These are phyloP conservation scores for Juglanconis sp. DNA, from an alignment of 2,329 filamentous ascomycete genomes.

Conservation along the genomic window DNA sequence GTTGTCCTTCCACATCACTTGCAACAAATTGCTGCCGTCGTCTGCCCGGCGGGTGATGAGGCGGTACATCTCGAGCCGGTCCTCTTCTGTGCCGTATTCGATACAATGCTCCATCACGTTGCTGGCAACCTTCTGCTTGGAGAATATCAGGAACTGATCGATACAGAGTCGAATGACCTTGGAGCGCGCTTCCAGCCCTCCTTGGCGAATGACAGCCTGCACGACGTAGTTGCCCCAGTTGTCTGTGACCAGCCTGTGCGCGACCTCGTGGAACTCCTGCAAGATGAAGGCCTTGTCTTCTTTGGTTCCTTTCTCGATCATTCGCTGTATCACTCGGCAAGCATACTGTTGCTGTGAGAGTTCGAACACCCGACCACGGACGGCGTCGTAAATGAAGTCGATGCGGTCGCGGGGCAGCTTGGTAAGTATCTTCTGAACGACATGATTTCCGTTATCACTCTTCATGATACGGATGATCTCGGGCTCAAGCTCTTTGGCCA, in stretches of 20 bases:
- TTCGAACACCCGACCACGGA: conserved; percentile 69
- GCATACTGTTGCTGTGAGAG: conserved; percentile 80
- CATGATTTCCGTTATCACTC: conserved; percentile 92
- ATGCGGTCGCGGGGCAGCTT: conserved; percentile 74
- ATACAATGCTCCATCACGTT: conserved; percentile 97
- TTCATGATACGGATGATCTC: conserved; percentile 75
- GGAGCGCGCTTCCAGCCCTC: conserved; percentile 67
- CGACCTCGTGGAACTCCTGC: conserved; percentile 72
- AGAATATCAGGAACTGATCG: conserved; percentile 67
- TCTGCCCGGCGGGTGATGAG: conserved; percentile 55
- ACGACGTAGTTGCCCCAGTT: conserved; percentile 96
- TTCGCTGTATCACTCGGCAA: conserved; percentile 88
- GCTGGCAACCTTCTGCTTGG: conserved; percentile 94
- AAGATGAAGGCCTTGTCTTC: conserved; percentile 70
- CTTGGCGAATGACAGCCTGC: conserved; percentile 84
- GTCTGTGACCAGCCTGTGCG: conserved; percentile 72
- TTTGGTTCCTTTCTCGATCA: conserved; percentile 78
- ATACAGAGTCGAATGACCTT: conserved; percentile 73
- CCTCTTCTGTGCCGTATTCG: conserved; percentile 63
- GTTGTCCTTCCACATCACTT: conserved; percentile 80
- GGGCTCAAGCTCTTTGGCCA: conserved; percentile 78
- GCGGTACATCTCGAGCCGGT: conserved; percentile 66
- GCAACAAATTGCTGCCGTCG: conserved; percentile 67
- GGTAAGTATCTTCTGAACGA: conserved; percentile 91
- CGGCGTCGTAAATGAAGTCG: conserved; percentile 78